Evolutionary conservation across 1,284 basidiomycete species (phyloP).

Genomic region (Ceratobasidium sp.): DNA sequence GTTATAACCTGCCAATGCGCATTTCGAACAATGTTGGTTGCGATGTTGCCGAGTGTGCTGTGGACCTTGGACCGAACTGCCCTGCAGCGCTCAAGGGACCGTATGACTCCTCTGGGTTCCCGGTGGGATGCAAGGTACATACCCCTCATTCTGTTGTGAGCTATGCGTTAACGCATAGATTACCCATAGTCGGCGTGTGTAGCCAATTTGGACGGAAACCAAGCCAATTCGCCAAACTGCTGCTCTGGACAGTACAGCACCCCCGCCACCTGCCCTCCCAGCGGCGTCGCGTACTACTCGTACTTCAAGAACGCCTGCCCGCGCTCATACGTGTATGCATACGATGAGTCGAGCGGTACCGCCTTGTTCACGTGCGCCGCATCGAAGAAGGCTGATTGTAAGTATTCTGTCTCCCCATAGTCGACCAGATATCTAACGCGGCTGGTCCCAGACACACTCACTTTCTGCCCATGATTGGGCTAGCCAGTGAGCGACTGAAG

Average conservation of each 20-base stretch:
- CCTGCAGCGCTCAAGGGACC: conserved; percentile 41
- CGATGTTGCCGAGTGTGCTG: conserved; percentile 39
- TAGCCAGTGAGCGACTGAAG: no score
- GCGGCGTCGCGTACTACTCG: no score
- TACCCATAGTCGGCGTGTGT: conserved; percentile 8
- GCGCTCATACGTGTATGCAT: conserved; percentile 44
- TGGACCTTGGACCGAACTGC: conserved; percentile 33
- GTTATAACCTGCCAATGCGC: conserved; percentile 44
- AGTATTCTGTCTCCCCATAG: not conserved
- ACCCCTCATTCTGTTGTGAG: not conserved
- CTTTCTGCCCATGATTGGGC: conserved; percentile 45
- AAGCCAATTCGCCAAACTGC: no score
- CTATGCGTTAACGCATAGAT: not conserved
- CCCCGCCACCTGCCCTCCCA: no score
- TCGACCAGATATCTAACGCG: conserved; percentile 40
- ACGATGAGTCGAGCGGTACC: conserved; percentile 46
- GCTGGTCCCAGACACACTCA: conserved; percentile 42
- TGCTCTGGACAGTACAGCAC: no score
- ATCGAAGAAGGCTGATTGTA: conserved; percentile 36
- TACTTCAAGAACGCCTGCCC: no score
- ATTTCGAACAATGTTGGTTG: conserved; percentile 41
- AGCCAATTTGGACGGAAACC: no score
- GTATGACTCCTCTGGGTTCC: conserved; percentile 40
- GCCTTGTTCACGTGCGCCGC: conserved; percentile 35
- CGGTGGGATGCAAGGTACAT: conserved; percentile 39